Conservation (phyloP, 31 red algal species). For the Porphyra umbilicalis region DNA sequence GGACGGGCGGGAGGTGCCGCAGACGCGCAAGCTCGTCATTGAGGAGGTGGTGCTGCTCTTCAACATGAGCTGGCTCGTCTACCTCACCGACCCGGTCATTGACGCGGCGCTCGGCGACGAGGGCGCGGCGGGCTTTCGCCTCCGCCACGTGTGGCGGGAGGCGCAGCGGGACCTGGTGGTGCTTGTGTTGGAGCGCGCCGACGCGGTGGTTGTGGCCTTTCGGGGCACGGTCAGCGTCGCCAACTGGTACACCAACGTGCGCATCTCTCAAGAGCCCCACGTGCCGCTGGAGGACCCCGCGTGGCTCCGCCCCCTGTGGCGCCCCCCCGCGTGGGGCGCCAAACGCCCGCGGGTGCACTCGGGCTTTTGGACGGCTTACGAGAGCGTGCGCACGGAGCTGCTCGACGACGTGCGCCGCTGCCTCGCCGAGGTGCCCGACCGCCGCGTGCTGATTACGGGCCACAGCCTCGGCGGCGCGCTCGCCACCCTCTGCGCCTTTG, state of each 20-base stretch:
- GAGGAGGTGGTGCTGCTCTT: neutral
- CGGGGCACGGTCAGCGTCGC: conserved; percentile 1
- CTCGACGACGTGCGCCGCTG: neutral
- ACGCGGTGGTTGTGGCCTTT: neutral
- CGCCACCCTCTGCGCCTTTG: conserved; percentile 12
- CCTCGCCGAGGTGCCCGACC: conserved; percentile 2
- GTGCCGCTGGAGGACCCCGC: neutral
- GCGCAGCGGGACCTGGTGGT: neutral
- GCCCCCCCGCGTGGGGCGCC: neutral
- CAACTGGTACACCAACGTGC: conserved; percentile 3
- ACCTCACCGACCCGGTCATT: conserved; percentile 1
- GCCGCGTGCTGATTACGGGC: neutral
- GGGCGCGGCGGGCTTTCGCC: neutral
- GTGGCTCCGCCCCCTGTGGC: neutral
- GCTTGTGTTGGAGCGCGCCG: neutral
- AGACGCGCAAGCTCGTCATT: neutral
- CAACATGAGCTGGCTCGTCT: conserved; percentile 5
- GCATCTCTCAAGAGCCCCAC: neutral
- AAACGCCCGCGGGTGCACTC: conserved; percentile 6
- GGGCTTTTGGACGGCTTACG: conserved; percentile 6
- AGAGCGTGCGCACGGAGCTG: neutral
- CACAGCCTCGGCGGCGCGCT: conserved; percentile 17
- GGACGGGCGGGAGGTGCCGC: neutral
- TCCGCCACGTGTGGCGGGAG: conserved; percentile 1
- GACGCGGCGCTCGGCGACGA: neutral